phyloP scores from a whole-genome alignment of 2,329 filamentous ascomycete genomes.

The Apiospora rasikravindrae region DNA sequence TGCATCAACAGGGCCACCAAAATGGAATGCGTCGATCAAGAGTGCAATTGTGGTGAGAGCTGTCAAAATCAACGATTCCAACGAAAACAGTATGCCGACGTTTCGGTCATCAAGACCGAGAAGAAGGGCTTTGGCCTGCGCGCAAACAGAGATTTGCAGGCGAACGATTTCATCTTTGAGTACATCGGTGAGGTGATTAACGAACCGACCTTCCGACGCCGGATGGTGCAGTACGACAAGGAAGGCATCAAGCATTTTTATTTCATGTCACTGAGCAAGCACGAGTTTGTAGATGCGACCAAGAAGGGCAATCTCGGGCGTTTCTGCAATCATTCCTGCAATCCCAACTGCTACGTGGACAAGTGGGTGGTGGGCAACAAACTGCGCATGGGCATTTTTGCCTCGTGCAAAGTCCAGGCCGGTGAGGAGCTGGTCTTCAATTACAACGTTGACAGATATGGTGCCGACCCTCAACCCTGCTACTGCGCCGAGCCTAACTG shows the following conservation, averaged over 20 bases:
- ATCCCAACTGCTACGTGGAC: constrained; percentile 98
- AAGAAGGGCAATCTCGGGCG: constrained; percentile 94
- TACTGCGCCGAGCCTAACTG: constrained; percentile 96
- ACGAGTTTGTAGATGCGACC: constrained; percentile 96
- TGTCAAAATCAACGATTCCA: constrained; percentile 98
- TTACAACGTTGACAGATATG: constrained; percentile 98
- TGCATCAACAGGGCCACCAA: constrained; percentile 99
- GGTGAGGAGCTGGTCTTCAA: constrained; percentile 98
- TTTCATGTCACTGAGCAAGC: constrained; percentile 98
- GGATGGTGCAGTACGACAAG: constrained; percentile 91
- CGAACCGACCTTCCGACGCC: constrained; percentile 83
- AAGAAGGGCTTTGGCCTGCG: constrained; percentile 97
- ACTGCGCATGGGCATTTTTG: constrained; percentile 98
- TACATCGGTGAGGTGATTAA: constrained; percentile 99
- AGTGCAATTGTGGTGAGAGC: constrained; percentile 83
- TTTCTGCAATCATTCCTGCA: constrained; percentile 99
- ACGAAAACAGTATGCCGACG: constrained; percentile 84
- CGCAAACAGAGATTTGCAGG: constrained; percentile 74
- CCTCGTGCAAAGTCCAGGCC: constrained; percentile 79
- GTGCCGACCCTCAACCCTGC: constrained; percentile 93
- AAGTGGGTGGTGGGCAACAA: constrained; percentile 99
- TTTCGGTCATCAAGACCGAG: constrained; percentile 95
- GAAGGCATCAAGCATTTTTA: constrained; percentile 99
- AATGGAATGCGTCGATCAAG: constrained; percentile 86
- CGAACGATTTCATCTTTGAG: constrained; percentile 94